A percentile compares a stretch with the other conserved stretches of the same genome.
These are phyloP conservation scores for Zoysia japonica DNA, from an alignment of 176 grass and related monocot genomes.

Conservation along the genomic window DNA sequence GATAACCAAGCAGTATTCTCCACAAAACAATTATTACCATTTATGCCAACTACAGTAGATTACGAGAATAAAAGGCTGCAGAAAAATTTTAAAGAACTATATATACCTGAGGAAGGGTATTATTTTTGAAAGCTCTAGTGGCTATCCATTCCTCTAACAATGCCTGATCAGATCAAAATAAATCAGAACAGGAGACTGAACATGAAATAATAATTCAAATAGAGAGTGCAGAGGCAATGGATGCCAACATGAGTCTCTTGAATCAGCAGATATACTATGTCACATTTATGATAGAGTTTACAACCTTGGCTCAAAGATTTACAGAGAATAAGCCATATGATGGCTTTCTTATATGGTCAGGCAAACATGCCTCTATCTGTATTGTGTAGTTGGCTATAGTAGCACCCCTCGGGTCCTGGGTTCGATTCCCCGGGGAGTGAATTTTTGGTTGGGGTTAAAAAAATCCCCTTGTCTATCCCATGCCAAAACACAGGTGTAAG, in stretches of 20 bases:
- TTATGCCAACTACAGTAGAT: conserved; percentile 1
- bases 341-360: too few species aligned
- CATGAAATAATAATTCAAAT: conserved; percentile 33
- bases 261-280: neutral
- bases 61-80: conserved; percentile 3
- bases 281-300: neutral
- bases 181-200: conserved; percentile 22
- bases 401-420: too few species aligned
- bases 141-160: conserved; percentile 97
- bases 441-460: neutral
- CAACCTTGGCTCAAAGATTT: neutral
- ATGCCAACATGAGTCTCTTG: neutral
- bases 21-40: neutral
- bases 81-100: neutral
- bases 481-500: too few species aligned
- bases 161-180: conserved; percentile 61
- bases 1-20: neutral
- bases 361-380: too few species aligned
- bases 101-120: conserved; percentile 73
- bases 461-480: too few species aligned
- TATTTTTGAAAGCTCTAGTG: conserved; percentile 74
- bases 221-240: neutral
- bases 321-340: conserved; percentile 1
- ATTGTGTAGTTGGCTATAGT: too few species aligned
- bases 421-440: neutral